phyloP scores from a whole-genome alignment of 2,329 filamentous ascomycete genomes.

The Sclerotiophoma versabilis region DNA sequence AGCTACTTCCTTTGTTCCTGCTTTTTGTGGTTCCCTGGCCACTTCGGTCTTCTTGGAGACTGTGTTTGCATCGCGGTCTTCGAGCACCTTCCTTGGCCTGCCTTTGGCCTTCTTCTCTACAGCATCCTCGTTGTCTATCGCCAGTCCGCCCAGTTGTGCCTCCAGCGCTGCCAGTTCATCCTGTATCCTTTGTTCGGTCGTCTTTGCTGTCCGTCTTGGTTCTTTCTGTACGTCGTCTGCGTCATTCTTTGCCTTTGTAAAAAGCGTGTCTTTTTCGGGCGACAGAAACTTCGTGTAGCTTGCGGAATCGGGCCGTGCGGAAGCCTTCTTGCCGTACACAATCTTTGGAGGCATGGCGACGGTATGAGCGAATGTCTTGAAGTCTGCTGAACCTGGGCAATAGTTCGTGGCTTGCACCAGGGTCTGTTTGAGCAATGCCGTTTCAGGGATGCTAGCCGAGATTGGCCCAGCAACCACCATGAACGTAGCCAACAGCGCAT shows the following conservation, averaged over 20 bases:
- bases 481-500: not conserved
- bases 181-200: conserved; percentile 4
- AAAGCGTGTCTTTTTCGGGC: conserved; percentile 32
- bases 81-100: conserved; percentile 14
- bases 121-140: not conserved
- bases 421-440: conserved; percentile 19
- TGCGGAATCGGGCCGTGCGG: not conserved
- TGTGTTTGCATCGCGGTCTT: conserved; percentile 21
- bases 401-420: conserved; percentile 7
- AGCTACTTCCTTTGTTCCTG: not conserved
- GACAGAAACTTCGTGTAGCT: conserved; percentile 38
- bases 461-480: conserved; percentile 16
- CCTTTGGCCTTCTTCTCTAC: conserved; percentile 1
- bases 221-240: not conserved
- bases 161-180: conserved; percentile 12
- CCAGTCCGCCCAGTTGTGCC: conserved; percentile 8
- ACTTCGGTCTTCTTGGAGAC: not conserved
- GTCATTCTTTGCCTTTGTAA: conserved; percentile 5
- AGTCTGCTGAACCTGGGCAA: not conserved
- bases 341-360: conserved; percentile 33
- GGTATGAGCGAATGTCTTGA: conserved; percentile 8
- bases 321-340: conserved; percentile 30
- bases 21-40: not conserved
- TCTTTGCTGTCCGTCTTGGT: conserved; percentile 1
- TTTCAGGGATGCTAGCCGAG: conserved; percentile 17